A percentile compares a stretch with the other conserved stretches of the same genome.
phyloP scores from a whole-genome alignment of 768 basidiomycete genomes.

The Lentinula sp. region DNA sequence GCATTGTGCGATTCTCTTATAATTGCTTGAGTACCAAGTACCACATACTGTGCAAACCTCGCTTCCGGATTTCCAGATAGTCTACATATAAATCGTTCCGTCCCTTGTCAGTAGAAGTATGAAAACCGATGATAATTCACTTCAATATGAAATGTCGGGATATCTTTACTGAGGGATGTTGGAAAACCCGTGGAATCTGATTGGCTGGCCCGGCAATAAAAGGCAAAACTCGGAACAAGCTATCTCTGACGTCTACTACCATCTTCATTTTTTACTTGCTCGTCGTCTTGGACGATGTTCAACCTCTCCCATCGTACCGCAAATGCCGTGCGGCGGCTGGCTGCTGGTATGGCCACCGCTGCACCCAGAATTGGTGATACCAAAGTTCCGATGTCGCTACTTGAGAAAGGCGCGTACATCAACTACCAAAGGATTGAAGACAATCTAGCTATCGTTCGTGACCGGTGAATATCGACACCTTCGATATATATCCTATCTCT shows the following conservation, averaged over 20 bases:
- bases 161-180: neutral
- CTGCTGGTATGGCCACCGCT: slow-evolving; percentile 77
- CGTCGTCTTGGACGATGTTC: slow-evolving; percentile 52
- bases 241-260: slow-evolving; percentile 2
- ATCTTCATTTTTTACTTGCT: slow-evolving; percentile 20
- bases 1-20: too few relatives aligned
- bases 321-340: slow-evolving; percentile 44
- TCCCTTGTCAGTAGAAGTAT: too few relatives aligned
- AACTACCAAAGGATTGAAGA: slow-evolving; percentile 98
- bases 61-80: too few relatives aligned
- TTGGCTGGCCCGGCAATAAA: neutral
- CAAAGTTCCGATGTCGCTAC: slow-evolving; percentile 83
- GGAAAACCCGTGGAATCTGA: neutral
- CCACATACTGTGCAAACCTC: too few relatives aligned
- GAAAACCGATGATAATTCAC: neutral
- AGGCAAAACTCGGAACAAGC: neutral
- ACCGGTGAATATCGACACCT: slow-evolving; percentile 44
- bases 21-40: too few relatives aligned
- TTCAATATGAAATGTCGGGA: neutral
- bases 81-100: too few relatives aligned
- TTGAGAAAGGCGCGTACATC: slow-evolving; percentile 79
- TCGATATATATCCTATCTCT: neutral
- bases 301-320: slow-evolving; percentile 50
- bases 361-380: slow-evolving; percentile 80
- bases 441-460: slow-evolving; percentile 83